Evolutionary conservation across 768 basidiomycete genomes (phyloP).

Genomic region (Galerina sulciceps): DNA sequence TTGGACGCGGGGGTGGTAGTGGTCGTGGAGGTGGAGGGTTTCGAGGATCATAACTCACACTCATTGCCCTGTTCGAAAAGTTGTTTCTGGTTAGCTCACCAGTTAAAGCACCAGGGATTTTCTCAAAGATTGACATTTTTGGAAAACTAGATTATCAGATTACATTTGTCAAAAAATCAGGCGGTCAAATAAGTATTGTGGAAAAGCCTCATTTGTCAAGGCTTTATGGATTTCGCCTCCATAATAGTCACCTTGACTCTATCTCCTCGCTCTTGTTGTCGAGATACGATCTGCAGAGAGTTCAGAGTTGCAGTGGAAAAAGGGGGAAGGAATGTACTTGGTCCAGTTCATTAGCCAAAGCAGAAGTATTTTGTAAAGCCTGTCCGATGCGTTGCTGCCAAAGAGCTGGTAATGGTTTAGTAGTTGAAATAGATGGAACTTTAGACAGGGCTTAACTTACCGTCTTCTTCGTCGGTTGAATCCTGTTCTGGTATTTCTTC

Average conservation of each 20-base stretch:
- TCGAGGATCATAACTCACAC: conserved; percentile 47
- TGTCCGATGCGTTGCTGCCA: conserved; percentile 28
- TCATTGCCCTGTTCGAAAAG: neutral
- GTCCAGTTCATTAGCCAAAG: conserved; percentile 50
- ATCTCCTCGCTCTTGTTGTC: conserved; percentile 55
- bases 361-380: conserved; percentile 37
- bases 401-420: neutral
- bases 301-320: neutral
- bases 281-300: conserved; percentile 12
- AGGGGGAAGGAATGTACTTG: conserved; percentile 45
- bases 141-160: no score
- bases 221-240: conserved; percentile 56
- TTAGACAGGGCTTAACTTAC: conserved; percentile 9
- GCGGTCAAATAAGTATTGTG: neutral
- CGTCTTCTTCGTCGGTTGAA: conserved; percentile 19
- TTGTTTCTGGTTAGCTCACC: neutral
- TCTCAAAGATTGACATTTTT: neutral
- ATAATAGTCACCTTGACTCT: conserved; percentile 46
- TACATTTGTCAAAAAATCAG: neutral
- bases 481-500: conserved; percentile 24
- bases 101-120: neutral
- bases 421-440: neutral
- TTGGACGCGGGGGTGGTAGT: conserved; percentile 39
- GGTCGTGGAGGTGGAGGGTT: conserved; percentile 41
- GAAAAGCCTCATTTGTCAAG: conserved; percentile 30